phyloP scores from a whole-genome alignment of 768 basidiomycete genomes.

The Naganishia antarctica region DNA sequence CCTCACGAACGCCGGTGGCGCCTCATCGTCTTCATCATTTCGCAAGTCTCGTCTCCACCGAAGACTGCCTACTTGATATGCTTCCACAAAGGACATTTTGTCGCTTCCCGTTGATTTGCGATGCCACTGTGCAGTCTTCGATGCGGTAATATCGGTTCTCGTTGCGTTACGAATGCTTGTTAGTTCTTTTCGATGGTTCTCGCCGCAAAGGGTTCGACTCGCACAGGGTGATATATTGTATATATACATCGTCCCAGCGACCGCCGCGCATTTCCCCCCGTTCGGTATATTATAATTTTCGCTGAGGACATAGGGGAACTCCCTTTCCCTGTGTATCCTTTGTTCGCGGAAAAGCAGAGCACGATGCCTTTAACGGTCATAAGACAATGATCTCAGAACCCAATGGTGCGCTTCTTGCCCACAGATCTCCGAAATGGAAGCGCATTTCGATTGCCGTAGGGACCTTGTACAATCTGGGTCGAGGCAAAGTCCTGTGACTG shows the following conservation, averaged over 20 bases:
- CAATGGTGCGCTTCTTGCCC: constrained; percentile 23
- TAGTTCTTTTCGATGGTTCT: no score
- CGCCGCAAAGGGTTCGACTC: no score
- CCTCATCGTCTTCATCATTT: background rate
- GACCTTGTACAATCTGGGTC: constrained; percentile 17
- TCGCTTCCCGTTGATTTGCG: no score
- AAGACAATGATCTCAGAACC: constrained; percentile 13
- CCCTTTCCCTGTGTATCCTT: background rate
- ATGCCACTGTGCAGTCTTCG: no score
- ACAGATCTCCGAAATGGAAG: background rate
- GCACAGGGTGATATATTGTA: background rate
- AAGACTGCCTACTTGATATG: constrained; percentile 9
- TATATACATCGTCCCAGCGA: no score
- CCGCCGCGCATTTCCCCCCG: no score
- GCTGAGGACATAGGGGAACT: background rate
- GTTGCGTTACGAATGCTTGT: no score
- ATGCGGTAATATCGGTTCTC: no score
- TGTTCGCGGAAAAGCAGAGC: background rate
- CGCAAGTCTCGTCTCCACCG: constrained; percentile 4
- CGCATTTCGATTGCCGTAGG: constrained; percentile 5
- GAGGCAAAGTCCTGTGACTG: constrained; percentile 20
- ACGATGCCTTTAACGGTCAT: background rate
- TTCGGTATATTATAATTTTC: no score
- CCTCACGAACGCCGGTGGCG: background rate
- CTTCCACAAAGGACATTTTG: background rate